Base-by-base conservation (phyloP, 1,139 yeast species). In the Pichia sp. region DNA sequence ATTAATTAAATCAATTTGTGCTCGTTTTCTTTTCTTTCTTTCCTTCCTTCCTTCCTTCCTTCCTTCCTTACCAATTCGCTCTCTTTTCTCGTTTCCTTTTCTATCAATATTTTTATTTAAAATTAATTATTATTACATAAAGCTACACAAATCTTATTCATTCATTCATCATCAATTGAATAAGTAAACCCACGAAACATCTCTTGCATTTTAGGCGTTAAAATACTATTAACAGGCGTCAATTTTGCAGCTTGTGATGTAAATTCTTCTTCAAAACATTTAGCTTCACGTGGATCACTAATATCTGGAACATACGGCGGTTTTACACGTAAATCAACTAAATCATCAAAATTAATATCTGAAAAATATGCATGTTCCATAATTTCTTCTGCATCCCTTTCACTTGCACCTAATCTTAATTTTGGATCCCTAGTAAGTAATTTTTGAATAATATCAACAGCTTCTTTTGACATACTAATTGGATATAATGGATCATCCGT, bases 401-500 rank as follows among this genome's bases (percentile, higher is more conserved):
- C 81, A 11, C 96, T 82, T 18, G 89, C 74, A 24, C 98, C 98
- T 33, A 91, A 69, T 59, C 99, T 82, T 51, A 72, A 69, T 22
- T 65, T 65, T 11, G 97, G 96, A 58, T 91, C 96, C 57, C 94
- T 83, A 2, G 95, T 86, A 51, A 91, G 70, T 51, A 91, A 72
- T 35, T 91, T 89, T 63, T 89, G 97, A 61, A 91, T 73, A 35
- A 91, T 83, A 51, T 93, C 87, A 21, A 93, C 98, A 2, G 96
- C 88, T 62, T 88, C 96, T 47, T 95, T 81, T 1, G 96, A 94
- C 96, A 91, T 91, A 60, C 89, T 93, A 50, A 91, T 87, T 26
- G 98, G 98, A 63, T 89, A 91, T 54, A 88, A 70, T n/a, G 96
- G 97, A 63, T 91, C 98, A 67, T 91, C 98, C 34, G 91, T 84